Evolutionary conservation across 2,329 filamentous ascomycete genomes (phyloP), one percentile per base, ranked within the genome.

Genomic region (Calonectria hongkongensis): DNA sequence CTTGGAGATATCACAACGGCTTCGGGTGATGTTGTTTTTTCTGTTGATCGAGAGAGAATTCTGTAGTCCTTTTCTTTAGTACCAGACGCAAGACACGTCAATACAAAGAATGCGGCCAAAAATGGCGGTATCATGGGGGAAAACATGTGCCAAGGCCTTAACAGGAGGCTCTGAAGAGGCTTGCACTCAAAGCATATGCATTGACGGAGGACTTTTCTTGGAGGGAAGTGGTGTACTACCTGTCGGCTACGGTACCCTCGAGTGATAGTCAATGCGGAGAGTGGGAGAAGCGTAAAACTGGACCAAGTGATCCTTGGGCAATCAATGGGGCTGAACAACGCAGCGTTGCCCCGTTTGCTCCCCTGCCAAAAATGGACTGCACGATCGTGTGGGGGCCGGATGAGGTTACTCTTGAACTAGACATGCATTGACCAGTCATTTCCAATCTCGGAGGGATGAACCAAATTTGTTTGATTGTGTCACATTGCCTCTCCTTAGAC

Each of bases 1-100:
- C 65, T 67, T 16, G 65, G 65, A n/a, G 65, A 18, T 6, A 67
- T 67, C 25, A 67, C 65, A 15, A 67, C 10, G 2, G 65, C 21
- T 4, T n/a, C 15, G 2, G 18, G 41, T 43, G 41, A 0, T 43
- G 16, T 18, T 10, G 64, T 36, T 2, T 28, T 28, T 4, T 27
- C 47, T 27, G 47, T 50, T 27, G 47, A 50, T 28, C n/a, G n/a
- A 10, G 12, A 9, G 9, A 50, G 21, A 25, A 27, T 36, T 5
- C 16, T 13, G 18, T 13, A 21, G 21, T 21, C 21, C 21, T 21
- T 21, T 21, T 18, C 25, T 16, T 28, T 10, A 43, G 30, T 5
- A 9, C 30, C 30, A 43, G 15, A 43, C 15, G 15, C 41, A 7
- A n/a, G 9, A 39, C 15, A 65, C 33, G 30, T 4, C 15, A 18